Conservation (phyloP, 768 basidiomycete species). For the Butyriboletus loyo region DNA sequence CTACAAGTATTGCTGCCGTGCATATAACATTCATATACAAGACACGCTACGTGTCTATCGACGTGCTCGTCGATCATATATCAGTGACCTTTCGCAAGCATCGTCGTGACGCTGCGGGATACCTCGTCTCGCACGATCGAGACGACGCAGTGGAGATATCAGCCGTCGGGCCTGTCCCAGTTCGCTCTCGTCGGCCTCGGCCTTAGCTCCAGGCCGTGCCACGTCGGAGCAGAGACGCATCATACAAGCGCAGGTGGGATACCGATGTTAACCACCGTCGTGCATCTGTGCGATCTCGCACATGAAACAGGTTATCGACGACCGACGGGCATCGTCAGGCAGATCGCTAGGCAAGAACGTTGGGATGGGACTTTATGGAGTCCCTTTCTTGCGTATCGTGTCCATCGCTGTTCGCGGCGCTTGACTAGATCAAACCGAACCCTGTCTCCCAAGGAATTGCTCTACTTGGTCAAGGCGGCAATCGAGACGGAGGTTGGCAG, state of each 20-base stretch:
- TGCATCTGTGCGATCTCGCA: too few species aligned
- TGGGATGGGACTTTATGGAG: too few species aligned
- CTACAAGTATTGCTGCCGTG: not conserved
- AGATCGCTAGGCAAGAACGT: too few species aligned
- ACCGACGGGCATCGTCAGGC: too few species aligned
- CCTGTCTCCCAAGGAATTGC: slow-evolving; percentile 53
- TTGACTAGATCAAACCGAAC: slow-evolving; percentile 63
- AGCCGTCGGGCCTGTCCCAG: slow-evolving; percentile 17
- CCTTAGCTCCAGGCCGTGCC: too few species aligned
- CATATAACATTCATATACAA: not conserved
- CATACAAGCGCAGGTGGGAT: too few species aligned
- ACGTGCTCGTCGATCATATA: slow-evolving; percentile 42
- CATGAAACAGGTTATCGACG: too few species aligned
- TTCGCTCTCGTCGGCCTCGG: slow-evolving; percentile 29
- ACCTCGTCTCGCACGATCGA: slow-evolving; percentile 44
- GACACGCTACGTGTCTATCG: slow-evolving; percentile 46
- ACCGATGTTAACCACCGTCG: too few species aligned
- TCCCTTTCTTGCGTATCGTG: not conserved
- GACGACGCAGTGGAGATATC: slow-evolving; percentile 29
- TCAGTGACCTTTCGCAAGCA: slow-evolving; percentile 39
- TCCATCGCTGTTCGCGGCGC: not conserved
- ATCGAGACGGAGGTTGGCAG: slow-evolving; percentile 78
- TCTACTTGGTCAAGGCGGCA: slow-evolving; percentile 59
- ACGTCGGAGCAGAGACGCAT: too few species aligned
- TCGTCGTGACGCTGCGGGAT: slow-evolving; percentile 49